Conservation (phyloP, 2,329 filamentous ascomycete genomes). For the Xylariales sp. region DNA sequence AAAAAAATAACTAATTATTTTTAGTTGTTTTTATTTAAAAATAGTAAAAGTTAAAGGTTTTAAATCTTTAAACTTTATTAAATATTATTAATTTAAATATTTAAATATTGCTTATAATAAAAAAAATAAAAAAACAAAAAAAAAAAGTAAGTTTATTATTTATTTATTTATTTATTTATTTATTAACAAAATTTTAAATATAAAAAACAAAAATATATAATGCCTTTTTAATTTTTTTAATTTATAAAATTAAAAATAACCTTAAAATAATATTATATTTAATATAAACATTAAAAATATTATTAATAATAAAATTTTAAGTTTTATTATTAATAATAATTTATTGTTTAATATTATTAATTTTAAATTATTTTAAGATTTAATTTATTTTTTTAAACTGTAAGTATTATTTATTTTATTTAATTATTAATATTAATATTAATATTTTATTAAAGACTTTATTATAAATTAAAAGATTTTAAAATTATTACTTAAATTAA, state of each 20-base stretch:
- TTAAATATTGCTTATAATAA: no score
- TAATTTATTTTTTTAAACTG: neutral
- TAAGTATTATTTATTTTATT: neutral
- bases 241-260: neutral
- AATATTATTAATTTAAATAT: no score
- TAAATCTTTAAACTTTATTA: no score
- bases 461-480: no score
- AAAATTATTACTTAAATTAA: no score
- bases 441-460: no score
- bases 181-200: neutral
- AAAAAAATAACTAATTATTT: neutral
- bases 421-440: neutral
- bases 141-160: neutral
- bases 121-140: no score
- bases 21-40: no score
- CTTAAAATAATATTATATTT: conserved; percentile 1
- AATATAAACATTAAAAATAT: neutral
- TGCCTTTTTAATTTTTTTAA: conserved; percentile 5
- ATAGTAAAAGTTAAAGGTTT: no score
- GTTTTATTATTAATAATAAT: neutral
- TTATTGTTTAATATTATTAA: neutral
- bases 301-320: neutral
- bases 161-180: conserved; percentile 6
- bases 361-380: neutral
- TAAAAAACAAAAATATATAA: no score